Conservation (phyloP, 495 filamentous ascomycete species). For the Xylaria castorea region DNA sequence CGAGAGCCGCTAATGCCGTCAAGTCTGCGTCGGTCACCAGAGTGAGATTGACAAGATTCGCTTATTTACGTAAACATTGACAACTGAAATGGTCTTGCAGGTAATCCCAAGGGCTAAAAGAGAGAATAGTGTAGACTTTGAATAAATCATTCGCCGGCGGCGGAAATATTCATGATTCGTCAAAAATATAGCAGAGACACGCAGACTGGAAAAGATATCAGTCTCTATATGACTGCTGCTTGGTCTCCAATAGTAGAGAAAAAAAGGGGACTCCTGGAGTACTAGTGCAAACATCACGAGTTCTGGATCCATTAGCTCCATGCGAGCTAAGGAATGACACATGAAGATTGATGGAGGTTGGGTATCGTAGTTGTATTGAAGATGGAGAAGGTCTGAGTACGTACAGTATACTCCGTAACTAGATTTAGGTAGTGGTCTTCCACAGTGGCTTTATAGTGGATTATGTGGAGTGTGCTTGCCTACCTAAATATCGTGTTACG, state of each 20-base stretch:
- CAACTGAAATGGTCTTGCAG: not conserved
- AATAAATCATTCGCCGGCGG: not conserved
- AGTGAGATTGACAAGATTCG: not conserved
- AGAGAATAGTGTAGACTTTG: not conserved
- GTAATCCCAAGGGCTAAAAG: not conserved
- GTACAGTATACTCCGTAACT: too few relatives aligned
- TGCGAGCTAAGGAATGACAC: not conserved
- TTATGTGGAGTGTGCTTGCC: not conserved
- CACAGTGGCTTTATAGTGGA: not conserved
- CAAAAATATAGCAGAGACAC: not conserved
- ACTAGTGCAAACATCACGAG: not conserved
- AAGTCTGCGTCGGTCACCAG: not conserved
- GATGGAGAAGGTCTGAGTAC: not conserved
- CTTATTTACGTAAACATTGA: too few relatives aligned
- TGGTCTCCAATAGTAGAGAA: too few relatives aligned
- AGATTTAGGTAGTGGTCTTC: too few relatives aligned
- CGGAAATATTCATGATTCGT: not conserved
- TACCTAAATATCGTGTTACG: too few relatives aligned
- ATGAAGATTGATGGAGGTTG: not conserved
- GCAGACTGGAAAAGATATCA: too few relatives aligned
- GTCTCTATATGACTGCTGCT: too few relatives aligned
- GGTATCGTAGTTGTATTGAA: not conserved
- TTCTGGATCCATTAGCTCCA: not conserved
- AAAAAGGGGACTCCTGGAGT: not conserved
- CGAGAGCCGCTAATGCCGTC: slow-evolving; percentile 28